Evolutionary conservation across 345 rosid species (phyloP).

Genomic region (Theobroma cacao): DNA sequence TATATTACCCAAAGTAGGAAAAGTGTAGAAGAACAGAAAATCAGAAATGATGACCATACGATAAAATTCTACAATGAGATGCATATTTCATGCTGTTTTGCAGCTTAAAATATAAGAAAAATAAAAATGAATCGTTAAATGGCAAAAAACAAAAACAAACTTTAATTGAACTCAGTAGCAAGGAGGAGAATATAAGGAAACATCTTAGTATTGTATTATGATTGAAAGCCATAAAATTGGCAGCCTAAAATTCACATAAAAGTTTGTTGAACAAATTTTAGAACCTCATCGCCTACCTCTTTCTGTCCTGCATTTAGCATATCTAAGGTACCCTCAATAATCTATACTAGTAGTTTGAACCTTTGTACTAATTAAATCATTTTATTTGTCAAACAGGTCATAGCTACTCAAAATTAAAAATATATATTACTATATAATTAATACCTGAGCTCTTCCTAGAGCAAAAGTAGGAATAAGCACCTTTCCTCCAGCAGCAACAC

Average conservation of each 20-base stretch:
- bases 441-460: constrained; percentile 97
- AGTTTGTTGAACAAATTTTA: neutral
- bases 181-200: neutral
- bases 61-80: neutral
- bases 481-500: constrained; percentile 92
- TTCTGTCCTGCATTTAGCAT: neutral
- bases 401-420: neutral
- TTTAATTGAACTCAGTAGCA: neutral
- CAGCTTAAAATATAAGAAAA: neutral
- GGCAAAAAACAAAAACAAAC: neutral
- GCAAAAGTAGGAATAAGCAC: constrained; percentile 97
- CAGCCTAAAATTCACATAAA: neutral
- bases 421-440: neutral
- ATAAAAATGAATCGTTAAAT: neutral
- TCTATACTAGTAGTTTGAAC: neutral
- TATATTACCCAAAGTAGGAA: too few relatives aligned
- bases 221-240: neutral
- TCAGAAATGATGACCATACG: neutral
- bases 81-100: neutral
- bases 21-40: neutral
- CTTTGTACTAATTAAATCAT: neutral
- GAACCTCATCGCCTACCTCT: neutral
- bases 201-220: neutral
- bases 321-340: neutral
- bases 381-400: neutral